Evolutionary conservation across 495 filamentous ascomycete genomes (phyloP), one percentile per base, ranked within the genome.

Genomic region (Aspergillus incahuasiensis): DNA sequence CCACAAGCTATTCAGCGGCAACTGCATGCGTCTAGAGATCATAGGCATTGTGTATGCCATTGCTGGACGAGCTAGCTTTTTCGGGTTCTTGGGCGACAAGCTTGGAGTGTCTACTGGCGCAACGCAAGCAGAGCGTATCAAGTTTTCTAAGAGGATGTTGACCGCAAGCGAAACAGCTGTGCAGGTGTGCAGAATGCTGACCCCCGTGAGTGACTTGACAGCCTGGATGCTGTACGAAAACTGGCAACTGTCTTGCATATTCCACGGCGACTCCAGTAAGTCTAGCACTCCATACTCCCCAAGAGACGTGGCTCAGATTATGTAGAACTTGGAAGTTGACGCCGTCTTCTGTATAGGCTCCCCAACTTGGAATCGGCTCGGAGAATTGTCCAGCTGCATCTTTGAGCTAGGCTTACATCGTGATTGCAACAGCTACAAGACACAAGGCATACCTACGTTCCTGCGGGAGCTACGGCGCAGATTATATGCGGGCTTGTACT

Each of bases 321-420:
- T n/a, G n/a, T n/a, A n/a, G 43, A 1, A 45, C 8, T n/a, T 22
- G 12, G 38, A 15, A 1, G 18, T 19, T 45, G 39, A 15, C 13
- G 22, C 34, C 52, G 39, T 65, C 39, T 6, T 4, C 8, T 6
- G 28, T 24, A 21, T 16, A 73, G 70, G 65, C 30, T 62, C 65
- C 3, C 40, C 44, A 1, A 63, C 45, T 18, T 73, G 70, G 70
- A 63, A 60, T 13, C 47, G 65, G 35, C 56, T 73, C 5, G 68
- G 68, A 16, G 70, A 68, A 8, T 47, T 73, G 5, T 63, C 70
- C 1, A 73, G 61, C 6, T 57, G 65, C 43, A 63, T 81, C 12
- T 76, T 79, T 4, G 78, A 78, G n/a, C 67, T 83, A 6, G 82
- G 82, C 22, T 64, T 82, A 0, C 83, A 86, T 61, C 74, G 78